Base-by-base conservation (phyloP, 2,329 filamentous ascomycete genomes). In the Penicillium sp. region DNA sequence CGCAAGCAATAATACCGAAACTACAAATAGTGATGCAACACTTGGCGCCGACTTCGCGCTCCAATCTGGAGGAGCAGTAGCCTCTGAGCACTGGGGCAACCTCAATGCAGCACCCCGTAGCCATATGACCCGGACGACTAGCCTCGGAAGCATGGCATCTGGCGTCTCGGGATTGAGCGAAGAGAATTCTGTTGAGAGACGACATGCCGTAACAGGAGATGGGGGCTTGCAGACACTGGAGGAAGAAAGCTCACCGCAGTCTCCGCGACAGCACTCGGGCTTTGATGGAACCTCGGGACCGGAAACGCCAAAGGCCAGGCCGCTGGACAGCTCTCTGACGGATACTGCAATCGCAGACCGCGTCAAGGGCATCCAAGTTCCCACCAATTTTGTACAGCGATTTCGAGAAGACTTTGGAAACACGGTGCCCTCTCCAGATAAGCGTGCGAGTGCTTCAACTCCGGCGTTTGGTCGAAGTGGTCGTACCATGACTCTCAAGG, bases 341-440 rank as follows among this genome's bases (percentile, higher is more conserved):
- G 92, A 96, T 67, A 96, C 91, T 2, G 86, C 91, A 46, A 88
- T 96, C 64, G 86, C 91, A 41, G 87, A 90, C 52, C 92, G 94
- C 67, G 87, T 96, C 42, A 87, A 89, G 62, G 91, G 93, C 65
- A 90, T 97, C 13, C 89, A 93, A 52, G 90, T 96, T 1, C 93
- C 93, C 3, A 90, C 94, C 64, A 94, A 90, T 5, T 79, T 96
- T 53, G 90, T 89, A 4, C 85, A 87, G 61, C 89, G 96, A 68
- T 96, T 94, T 72, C 87, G 87, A 64, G 88, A 86, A 59, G 88
- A 90, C 65, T 83, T 65, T 58, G 68, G 61, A 23, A 61, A 86
- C 58, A 82, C 84, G 21, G 78, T 86, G 33, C 72, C 81, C 7
- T 81, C 80, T 9, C 78, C 81, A 7, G 89, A 85, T 51, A 86